Conservation (phyloP, 805 yeast species). For the Kuraishia cidri region DNA sequence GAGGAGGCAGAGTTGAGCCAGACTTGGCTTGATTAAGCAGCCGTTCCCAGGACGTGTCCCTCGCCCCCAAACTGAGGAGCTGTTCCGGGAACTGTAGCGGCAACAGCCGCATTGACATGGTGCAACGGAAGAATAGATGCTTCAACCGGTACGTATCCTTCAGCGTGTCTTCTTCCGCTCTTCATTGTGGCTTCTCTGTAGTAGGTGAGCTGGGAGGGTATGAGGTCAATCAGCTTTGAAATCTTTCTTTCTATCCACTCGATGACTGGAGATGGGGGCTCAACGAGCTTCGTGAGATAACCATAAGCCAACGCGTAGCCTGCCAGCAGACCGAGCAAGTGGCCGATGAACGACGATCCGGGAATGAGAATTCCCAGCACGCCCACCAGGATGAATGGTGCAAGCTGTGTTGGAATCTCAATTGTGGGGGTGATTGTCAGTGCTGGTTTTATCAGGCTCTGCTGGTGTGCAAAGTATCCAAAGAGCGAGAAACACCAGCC, state of each 20-base stretch:
- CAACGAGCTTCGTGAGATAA: slow-evolving; percentile 42
- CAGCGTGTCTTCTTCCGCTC: slow-evolving; percentile 10
- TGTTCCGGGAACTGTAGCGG: not conserved
- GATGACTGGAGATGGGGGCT: slow-evolving; percentile 59
- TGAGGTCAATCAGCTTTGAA: slow-evolving; percentile 35
- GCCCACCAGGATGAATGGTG: slow-evolving; percentile 48
- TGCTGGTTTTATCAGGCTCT: slow-evolving; percentile 19
- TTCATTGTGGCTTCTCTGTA: slow-evolving; percentile 54
- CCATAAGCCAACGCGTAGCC: slow-evolving; percentile 61
- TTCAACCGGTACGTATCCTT: slow-evolving; percentile 1
- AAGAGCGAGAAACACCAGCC: slow-evolving; percentile 68
- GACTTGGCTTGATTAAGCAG: too few relatives aligned
- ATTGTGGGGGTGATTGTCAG: slow-evolving; percentile 22
- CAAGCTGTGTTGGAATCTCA: slow-evolving; percentile 46
- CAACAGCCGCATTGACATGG: slow-evolving; percentile 2
- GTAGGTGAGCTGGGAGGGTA: slow-evolving; percentile 47
- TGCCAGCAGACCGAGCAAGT: slow-evolving; percentile 52
- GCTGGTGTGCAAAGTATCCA: slow-evolving; percentile 48
- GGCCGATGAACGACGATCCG: slow-evolving; percentile 66
- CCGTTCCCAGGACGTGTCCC: slow-evolving; percentile 21
- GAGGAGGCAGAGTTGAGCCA: too few relatives aligned
- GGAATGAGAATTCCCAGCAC: slow-evolving; percentile 48
- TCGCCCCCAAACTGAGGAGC: slow-evolving; percentile 10
- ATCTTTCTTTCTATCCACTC: slow-evolving; percentile 56
- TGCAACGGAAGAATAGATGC: slow-evolving; percentile 11